phyloP scores from a whole-genome alignment of 2,329 filamentous ascomycete genomes.

The Stachybotrys echinatus region DNA sequence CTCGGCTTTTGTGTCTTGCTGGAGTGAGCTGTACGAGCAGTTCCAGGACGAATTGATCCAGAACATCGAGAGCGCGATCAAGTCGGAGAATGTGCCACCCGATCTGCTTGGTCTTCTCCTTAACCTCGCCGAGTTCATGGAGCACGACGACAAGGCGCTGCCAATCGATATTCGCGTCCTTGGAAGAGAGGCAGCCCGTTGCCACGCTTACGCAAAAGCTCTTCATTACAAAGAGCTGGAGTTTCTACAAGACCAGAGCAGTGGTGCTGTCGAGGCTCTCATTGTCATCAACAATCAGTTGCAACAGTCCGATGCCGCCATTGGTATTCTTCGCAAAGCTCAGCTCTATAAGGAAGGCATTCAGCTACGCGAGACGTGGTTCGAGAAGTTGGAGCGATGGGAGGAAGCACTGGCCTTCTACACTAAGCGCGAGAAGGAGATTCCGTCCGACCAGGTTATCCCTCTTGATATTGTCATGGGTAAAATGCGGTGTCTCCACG shows the following conservation, averaged over 20 bases:
- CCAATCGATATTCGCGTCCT: constrained; percentile 95
- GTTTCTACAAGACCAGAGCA: constrained; percentile 95
- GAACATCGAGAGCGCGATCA: constrained; percentile 92
- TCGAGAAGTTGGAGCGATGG: constrained; percentile 97
- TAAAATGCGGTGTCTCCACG: constrained; percentile 98
- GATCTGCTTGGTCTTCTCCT: constrained; percentile 91
- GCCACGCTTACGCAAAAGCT: constrained; percentile 96
- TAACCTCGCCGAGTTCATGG: constrained; percentile 98
- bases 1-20: constrained; percentile 97
- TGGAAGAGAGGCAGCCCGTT: constrained; percentile 90
- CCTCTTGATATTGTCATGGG: constrained; percentile 98
- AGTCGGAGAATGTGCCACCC: constrained; percentile 90
- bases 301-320: constrained; percentile 96
- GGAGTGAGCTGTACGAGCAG: constrained; percentile 94
- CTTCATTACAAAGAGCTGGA: constrained; percentile 98
- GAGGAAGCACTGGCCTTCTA: constrained; percentile 94
- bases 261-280: constrained; percentile 88
- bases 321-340: constrained; percentile 93
- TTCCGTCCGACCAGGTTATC: constrained; percentile 47
- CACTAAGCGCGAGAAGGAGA: constrained; percentile 73
- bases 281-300: constrained; percentile 99
- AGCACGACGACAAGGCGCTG: constrained; percentile 96
- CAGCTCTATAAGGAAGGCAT: constrained; percentile 92
- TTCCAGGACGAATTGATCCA: constrained; percentile 95
- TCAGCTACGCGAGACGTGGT: constrained; percentile 96